These are phyloP conservation scores for Monilinia fructigena DNA, from an alignment of 2,329 filamentous ascomycete species.

Conservation along the genomic window DNA sequence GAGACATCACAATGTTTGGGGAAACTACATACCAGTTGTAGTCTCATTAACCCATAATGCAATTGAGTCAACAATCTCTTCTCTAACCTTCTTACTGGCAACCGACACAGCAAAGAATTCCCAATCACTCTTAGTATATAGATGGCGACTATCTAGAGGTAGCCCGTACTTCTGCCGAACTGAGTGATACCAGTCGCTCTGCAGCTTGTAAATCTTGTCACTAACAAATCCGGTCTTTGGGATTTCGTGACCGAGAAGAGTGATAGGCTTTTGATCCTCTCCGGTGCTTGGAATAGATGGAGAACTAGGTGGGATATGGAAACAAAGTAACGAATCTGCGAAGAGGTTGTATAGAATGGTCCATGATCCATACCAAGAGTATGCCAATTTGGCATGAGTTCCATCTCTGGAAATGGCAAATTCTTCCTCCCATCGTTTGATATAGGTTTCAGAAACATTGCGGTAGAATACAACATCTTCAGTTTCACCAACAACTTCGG, in stretches of 20 bases:
- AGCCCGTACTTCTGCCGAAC: slow-evolving; percentile 81
- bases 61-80: slow-evolving; percentile 70
- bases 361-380: slow-evolving; percentile 74
- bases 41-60: slow-evolving; percentile 85
- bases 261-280: slow-evolving; percentile 35
- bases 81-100: slow-evolving; percentile 63
- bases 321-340: slow-evolving; percentile 73
- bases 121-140: slow-evolving; percentile 90
- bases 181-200: slow-evolving; percentile 76
- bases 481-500: slow-evolving; percentile 54
- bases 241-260: slow-evolving; percentile 13
- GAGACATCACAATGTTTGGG: background rate
- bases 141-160: slow-evolving; percentile 75
- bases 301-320: slow-evolving; percentile 54
- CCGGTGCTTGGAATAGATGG: slow-evolving; percentile 31
- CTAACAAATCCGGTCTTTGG: slow-evolving; percentile 62
- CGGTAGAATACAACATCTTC: slow-evolving; percentile 59
- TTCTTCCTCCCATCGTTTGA: slow-evolving; percentile 62
- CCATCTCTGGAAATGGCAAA: slow-evolving; percentile 64
- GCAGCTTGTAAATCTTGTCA: slow-evolving; percentile 71
- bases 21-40: slow-evolving; percentile 51
- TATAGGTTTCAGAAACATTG: slow-evolving; percentile 60
- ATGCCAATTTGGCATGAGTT: slow-evolving; percentile 67
- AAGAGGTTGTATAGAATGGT: slow-evolving; percentile 71
- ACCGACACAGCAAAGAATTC: slow-evolving; percentile 86